Base-by-base conservation (phyloP, 1,139 yeast species). In the Candida sojae region DNA sequence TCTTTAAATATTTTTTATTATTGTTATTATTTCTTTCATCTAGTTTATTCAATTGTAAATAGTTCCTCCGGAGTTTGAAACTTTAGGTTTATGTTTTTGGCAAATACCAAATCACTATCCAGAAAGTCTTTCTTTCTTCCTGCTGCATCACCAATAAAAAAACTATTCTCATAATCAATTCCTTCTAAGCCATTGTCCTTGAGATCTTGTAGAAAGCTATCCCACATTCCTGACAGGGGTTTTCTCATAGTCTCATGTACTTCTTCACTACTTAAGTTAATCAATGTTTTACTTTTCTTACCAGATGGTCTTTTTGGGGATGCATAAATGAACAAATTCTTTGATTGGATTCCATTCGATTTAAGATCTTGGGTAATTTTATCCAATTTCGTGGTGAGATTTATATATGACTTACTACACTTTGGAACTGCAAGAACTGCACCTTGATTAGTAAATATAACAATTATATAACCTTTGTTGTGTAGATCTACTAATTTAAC, bases 81-180 rank as follows among this genome's bases (percentile, higher is more conserved):
- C 35, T 59, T 56, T 2, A 91, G 43, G 0, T 80, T 79, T 1
- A 79, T 60, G 25, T 71, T 75, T 43, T 71, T 57, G 0, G 98
- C 97, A 72, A 92, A 90, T 50, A 53, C 60, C 53, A 65, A 66
- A 63, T 92, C 98, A 47, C 88, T 79, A 57, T 88, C 92, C 74
- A 92, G 87, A 62, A 84, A 86, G 63, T 92, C 98, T 0, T 60
- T 63, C 1, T 63, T 60, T 46, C 98, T 72, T 0, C 98, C 99
- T 6, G 97, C 98, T 0, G 98, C 98, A 70, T 93, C 99, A 5
- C 99, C 99, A n/a, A 92, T 92, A 61, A 68, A 93, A 53, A 86
- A 79, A 47, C 88, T 80, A 28, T 68, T 56, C 0, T 66, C 70
- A 39, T 64, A 48, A 50, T 79, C 79, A 1, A 83, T 56, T 46